Evolutionary conservation across 2,329 filamentous ascomycete species (phyloP).

Genomic region (Phyllosticta citriasiana): DNA sequence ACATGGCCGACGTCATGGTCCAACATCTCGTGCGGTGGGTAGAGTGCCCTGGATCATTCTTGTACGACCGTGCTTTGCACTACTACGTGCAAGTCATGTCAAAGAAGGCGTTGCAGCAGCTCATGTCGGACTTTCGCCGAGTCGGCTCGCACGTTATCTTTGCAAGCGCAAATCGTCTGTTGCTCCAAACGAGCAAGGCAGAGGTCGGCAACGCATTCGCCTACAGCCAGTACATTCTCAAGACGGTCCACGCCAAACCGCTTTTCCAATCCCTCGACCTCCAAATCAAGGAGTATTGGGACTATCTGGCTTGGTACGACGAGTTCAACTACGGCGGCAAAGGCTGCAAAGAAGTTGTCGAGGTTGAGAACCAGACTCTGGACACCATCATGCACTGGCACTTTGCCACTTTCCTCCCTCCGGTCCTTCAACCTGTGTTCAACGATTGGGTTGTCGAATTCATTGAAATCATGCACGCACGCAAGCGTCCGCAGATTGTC

Average conservation of each 20-base stretch:
- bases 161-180: slow-evolving; percentile 75
- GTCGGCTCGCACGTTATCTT: slow-evolving; percentile 96
- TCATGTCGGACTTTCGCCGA: slow-evolving; percentile 92
- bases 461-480: slow-evolving; percentile 81
- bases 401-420: slow-evolving; percentile 77
- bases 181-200: slow-evolving; percentile 91
- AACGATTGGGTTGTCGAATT: slow-evolving; percentile 92
- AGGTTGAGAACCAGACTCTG: slow-evolving; percentile 65
- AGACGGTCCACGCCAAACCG: slow-evolving; percentile 90
- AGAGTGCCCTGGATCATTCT: slow-evolving; percentile 81
- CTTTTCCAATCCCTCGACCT: slow-evolving; percentile 96
- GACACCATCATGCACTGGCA: slow-evolving; percentile 99
- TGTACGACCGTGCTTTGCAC: slow-evolving; percentile 89
- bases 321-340: slow-evolving; percentile 98
- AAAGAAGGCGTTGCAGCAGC: slow-evolving; percentile 88
- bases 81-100: slow-evolving; percentile 99
- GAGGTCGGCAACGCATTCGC: slow-evolving; percentile 95
- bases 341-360: slow-evolving; percentile 71
- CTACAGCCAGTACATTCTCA: slow-evolving; percentile 95
- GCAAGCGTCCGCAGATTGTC: slow-evolving; percentile 55
- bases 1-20: slow-evolving; percentile 95
- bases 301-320: slow-evolving; percentile 98
- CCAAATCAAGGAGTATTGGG: slow-evolving; percentile 98
- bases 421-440: slow-evolving; percentile 71
- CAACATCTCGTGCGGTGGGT: slow-evolving; percentile 97